phyloP scores from a whole-genome alignment of 2,329 filamentous ascomycete species.

The Pyrenochaeta sp. region DNA sequence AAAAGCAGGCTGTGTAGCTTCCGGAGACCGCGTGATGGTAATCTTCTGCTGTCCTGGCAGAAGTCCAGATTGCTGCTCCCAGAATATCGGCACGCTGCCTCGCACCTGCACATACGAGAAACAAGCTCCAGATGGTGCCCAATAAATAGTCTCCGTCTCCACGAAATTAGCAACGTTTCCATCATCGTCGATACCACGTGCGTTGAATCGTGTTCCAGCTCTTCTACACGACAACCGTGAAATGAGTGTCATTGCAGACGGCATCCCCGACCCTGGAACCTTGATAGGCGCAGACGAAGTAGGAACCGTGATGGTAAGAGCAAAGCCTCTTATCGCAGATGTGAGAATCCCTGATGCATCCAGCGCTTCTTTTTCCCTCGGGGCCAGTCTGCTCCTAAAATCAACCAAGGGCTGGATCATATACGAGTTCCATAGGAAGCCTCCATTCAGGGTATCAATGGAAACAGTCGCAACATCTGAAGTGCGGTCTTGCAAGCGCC shows the following conservation, averaged over 20 bases:
- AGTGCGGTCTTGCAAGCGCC: slow-evolving; percentile 87
- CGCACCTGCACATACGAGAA: slow-evolving; percentile 95
- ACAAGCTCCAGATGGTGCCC: slow-evolving; percentile 76
- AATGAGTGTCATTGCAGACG: slow-evolving; percentile 86
- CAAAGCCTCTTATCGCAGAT: slow-evolving; percentile 92
- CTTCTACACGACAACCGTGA: slow-evolving; percentile 89
- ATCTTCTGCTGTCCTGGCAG: slow-evolving; percentile 96
- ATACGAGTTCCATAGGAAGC: slow-evolving; percentile 97
- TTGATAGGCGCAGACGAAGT: slow-evolving; percentile 76
- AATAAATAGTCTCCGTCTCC: slow-evolving; percentile 95
- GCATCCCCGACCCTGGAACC: slow-evolving; percentile 71
- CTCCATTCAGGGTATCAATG: slow-evolving; percentile 90
- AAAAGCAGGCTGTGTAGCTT: slow-evolving; percentile 93
- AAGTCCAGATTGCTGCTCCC: slow-evolving; percentile 90
- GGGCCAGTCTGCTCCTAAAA: slow-evolving; percentile 82
- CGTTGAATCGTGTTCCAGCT: slow-evolving; percentile 94
- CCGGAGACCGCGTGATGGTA: slow-evolving; percentile 82
- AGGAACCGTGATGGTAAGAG: slow-evolving; percentile 84
- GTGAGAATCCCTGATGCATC: slow-evolving; percentile 89
- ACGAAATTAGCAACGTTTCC: slow-evolving; percentile 98
- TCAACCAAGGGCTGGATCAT: slow-evolving; percentile 94
- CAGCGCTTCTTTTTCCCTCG: slow-evolving; percentile 77
- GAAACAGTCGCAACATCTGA: slow-evolving; percentile 81
- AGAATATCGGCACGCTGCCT: slow-evolving; percentile 94
- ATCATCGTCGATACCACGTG: slow-evolving; percentile 96